Base-by-base conservation (phyloP, 108 stramenopile species). In the Epipyxis sp. region DNA sequence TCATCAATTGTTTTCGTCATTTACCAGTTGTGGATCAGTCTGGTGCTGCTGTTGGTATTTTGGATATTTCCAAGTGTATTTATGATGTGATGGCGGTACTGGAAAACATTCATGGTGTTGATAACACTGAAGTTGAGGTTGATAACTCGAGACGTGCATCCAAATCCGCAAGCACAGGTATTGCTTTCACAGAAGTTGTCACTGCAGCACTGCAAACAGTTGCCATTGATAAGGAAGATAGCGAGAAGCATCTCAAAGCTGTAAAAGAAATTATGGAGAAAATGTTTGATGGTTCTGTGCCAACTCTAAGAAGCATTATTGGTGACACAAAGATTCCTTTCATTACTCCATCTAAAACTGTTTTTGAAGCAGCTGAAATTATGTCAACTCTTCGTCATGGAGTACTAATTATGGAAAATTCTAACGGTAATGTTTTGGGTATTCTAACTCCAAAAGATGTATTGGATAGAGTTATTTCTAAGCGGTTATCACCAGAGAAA, bases 381-480 rank as follows among this genome's bases (percentile, higher is more conserved):
- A 96, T 96, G 91, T 91, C 93, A 1, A 89, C 90, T 39, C 82
- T 78, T 42, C 81, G 92, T 27, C 92, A 94, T 84, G 92, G 93
- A 25, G 89, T 91, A 10, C 79, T 93, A 40, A 89, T 94, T 0
- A 92, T 93, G 25, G 86, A 87, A 29, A 91, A 77, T 10, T 32
- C 32, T 41, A n/a, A n/a, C n/a, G n/a, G n/a, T n/a, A 71, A 81
- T 57, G 77, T 95, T 76, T 89, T 91, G 59, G 94, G 94, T 25
- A 94, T 95, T 59, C 90, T 94, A 72, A 93, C 93, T 0, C 94
- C 94, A 78, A 95, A 93, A 85, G 94, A 95, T 77, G 88, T 95
- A 89, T 92, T 95, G 88, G 91, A 81, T 2, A 81, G 93, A 30
- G 94, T 90, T 3, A 85, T 95, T 57, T 90, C 93, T 0, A 92